Base-by-base conservation (phyloP, 2,329 filamentous ascomycete species). In the Fusarium nanum region DNA sequence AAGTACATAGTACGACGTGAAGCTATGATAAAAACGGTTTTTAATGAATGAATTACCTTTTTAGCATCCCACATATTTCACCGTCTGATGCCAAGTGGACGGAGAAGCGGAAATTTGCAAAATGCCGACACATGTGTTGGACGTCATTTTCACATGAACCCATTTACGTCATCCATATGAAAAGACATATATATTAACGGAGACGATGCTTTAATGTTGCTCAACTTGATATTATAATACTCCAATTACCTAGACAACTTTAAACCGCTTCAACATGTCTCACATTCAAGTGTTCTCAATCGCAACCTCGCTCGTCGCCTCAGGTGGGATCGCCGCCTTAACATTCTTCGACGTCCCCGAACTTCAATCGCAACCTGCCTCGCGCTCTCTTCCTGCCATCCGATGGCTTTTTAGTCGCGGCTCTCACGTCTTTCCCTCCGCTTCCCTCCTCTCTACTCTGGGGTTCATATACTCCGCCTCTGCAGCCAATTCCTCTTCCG, bases 331-430 rank as follows among this genome's bases (percentile, higher is more conserved):
- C 13, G 40, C 46, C 6, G 47, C 60, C 1, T 3, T 64, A 0
- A 64, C 61, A 11, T 59, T 64, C 13, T 64, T 64, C 7, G 61
- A 64, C 13, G 10, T 64, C 1, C 61, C 60, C 1, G 60, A 64
- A 18, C 60, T 64, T 18, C 61, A 64, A 27, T 50, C 60, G 3
- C 61, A 64, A 3, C 60, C 60, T 4, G 61, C 61, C 0, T 64
- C 60, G 5, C 45, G 52, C 0, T 64, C 61, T 1, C 22, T 64
- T 3, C 52, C 61, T 0, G 23, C 52, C 0, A 23, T 47, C 1
- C 4, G 60, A 42, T 64, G 61, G 61, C 22, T 64, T 0, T 64
- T 64, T 3, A 64, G 61, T 6, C 60, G 61, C 2, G 60, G 60
- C 0, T 64, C 61, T 3, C 61, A 64, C 0, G 7, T 64, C 0